A percentile compares a stretch with the other conserved stretches of the same genome.
Conservation (phyloP, 176 grass and related monocot species). For the Musa troglodytarum region DNA sequence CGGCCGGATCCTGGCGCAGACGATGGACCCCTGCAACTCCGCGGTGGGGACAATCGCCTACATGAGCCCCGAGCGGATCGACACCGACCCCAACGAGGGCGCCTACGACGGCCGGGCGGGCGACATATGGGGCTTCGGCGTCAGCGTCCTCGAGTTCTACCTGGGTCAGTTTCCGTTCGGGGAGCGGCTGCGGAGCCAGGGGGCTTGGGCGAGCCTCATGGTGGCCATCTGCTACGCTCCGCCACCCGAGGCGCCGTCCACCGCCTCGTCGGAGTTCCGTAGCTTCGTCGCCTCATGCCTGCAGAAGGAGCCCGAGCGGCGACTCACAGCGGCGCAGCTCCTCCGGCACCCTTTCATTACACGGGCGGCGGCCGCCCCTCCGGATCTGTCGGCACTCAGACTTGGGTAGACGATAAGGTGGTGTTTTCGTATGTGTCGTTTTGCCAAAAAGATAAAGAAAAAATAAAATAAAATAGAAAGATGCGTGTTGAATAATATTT, state of each 20-base stretch:
- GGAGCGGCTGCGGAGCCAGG: not conserved
- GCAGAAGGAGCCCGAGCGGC: not conserved
- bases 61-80: not conserved
- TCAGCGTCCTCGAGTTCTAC: not conserved
- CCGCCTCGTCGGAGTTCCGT: not conserved
- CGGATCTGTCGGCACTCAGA: no score
- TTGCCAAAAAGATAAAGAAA: no score
- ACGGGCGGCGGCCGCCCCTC: no score
- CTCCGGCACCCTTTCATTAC: not conserved
- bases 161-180: not conserved
- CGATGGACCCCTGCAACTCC: not conserved
- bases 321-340: not conserved
- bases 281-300: not conserved
- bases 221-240: not conserved
- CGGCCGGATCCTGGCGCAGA: not conserved
- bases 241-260: not conserved
- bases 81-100: not conserved
- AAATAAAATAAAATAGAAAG: no score
- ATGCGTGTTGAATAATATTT: no score
- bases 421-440: no score
- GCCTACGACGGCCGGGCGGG: not conserved
- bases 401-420: no score
- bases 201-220: not conserved
- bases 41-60: not conserved
- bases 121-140: not conserved